phyloP scores from a whole-genome alignment of 768 basidiomycete species.

The Scleroderma citrinum region DNA sequence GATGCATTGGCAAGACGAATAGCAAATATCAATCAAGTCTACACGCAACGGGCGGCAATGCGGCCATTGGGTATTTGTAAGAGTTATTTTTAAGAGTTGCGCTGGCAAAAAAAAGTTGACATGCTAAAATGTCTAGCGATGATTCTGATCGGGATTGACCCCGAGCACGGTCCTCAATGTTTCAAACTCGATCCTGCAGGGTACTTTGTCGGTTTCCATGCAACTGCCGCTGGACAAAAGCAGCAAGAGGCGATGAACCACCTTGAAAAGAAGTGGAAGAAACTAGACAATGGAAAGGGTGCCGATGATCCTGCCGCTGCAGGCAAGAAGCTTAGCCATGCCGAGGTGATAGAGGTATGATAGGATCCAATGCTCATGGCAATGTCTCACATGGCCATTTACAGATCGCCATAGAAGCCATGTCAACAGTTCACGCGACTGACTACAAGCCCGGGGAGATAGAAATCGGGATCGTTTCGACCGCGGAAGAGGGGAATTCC shows the following conservation, averaged over 20 bases:
- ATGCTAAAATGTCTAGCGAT: conserved; percentile 52
- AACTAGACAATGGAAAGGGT: conserved; percentile 70
- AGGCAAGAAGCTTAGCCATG: conserved; percentile 63
- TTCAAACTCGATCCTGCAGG: conserved; percentile 99
- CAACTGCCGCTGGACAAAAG: conserved; percentile 92
- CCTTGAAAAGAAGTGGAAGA: conserved; percentile 99
- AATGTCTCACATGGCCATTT: neutral
- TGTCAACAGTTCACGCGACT: conserved; percentile 90
- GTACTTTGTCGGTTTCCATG: conserved; percentile 97
- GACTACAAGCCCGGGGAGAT: conserved; percentile 96
- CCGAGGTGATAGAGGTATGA: conserved; percentile 86
- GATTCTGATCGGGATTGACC: conserved; percentile 91
- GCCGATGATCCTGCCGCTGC: conserved; percentile 76
- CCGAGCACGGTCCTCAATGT: conserved; percentile 88
- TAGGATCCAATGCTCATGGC: neutral
- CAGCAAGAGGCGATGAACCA: conserved; percentile 99
- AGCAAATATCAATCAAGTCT: conserved; percentile 98
- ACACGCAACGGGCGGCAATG: conserved; percentile 97
- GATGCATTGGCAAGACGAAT: conserved; percentile 91
- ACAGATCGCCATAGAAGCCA: conserved; percentile 89
- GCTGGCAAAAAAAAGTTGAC: conserved; percentile 1
- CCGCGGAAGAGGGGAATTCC: conserved; percentile 60
- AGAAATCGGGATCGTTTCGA: conserved; percentile 91
- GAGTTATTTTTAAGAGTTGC: conserved; percentile 18
- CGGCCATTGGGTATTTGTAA: conserved; percentile 91